These are phyloP conservation scores for Metahyphopichia silvanorum DNA, from an alignment of 805 yeast species.

Conservation along the genomic window DNA sequence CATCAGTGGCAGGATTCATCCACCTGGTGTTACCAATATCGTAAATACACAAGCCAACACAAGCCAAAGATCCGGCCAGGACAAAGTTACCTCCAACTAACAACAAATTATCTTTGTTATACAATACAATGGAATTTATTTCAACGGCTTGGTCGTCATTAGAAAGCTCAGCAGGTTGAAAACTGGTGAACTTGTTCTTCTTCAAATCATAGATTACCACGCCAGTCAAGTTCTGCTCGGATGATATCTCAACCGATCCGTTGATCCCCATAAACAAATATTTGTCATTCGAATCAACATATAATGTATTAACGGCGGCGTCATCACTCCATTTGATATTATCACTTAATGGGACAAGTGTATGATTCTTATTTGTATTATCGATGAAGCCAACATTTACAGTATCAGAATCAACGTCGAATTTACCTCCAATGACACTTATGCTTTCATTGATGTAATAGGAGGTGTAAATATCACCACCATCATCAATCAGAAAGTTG, in stretches of 20 bases:
- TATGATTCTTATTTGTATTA: conserved; percentile 11
- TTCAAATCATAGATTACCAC: conserved; percentile 52
- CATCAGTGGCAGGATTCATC: conserved; percentile 38
- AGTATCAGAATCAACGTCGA: conserved; percentile 26
- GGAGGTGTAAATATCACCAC: conserved; percentile 27
- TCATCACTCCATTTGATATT: conserved; percentile 22
- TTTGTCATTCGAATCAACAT: conserved; percentile 29
- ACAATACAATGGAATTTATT: conserved; percentile 34
- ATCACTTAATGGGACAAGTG: conserved; percentile 17
- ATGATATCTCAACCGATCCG: conserved; percentile 26
- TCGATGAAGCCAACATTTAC: conserved; percentile 29
- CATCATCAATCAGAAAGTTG: conserved; percentile 19
- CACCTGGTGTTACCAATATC: conserved; percentile 54
- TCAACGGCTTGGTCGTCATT: conserved; percentile 34
- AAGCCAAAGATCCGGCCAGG: conserved; percentile 52
- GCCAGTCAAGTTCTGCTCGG: conserved; percentile 32
- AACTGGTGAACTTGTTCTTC: conserved; percentile 34
- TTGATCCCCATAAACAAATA: conserved; percentile 46
- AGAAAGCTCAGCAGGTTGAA: conserved; percentile 50
- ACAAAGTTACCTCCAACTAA: conserved; percentile 75
- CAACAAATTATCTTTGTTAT: conserved; percentile 34
- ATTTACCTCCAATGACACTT: conserved; percentile 60
- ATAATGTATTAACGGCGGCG: conserved; percentile 26
- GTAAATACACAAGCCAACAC: conserved; percentile 66
- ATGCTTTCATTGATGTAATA: conserved; percentile 46